Evolutionary conservation across 176 grass and related monocot genomes (phyloP), one percentile per base, ranked within the genome.

Genomic region (Aegilops bicornis): DNA sequence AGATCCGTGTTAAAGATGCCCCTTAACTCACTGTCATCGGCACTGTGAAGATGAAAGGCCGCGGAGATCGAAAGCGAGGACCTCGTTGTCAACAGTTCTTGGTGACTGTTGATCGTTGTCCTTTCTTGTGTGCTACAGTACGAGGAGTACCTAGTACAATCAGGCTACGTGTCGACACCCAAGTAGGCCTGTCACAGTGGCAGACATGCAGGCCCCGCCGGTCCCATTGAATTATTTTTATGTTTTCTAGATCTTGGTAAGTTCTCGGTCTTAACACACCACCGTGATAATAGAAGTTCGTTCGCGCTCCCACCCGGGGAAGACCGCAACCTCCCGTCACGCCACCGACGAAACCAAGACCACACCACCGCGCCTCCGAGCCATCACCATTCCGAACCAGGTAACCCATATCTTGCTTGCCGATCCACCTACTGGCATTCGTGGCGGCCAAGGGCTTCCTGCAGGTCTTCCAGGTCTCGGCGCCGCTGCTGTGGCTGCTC

Each of bases 391-490:
- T 20, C 20, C 20, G 22, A 45, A 45, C 1, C 43, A 43, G 40
- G 40, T 43, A 43, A 43, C 9, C 40, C 40, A 4, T 45, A 3
- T 13, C 43, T 12, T 45, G 43, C 43, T 45, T 22, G 32, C 20
- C 20, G 33, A 17, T 88, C 15, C 86, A 60, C 80, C 72, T 88
- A 50, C 33, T 88, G 17, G 80, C 64, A 64, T 27, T 88, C 73
- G 87, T 31, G 52, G 52, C 52, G 52, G 52, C 52, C 17, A 56
- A 56, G 16, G 52, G 52, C 33, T 19, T 88, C 8, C 15, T 88
- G 73, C 80, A 78, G 73, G 47, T 78, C 63, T 88, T 83, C 80
- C 25, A 83, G 35, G 24, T 83, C 19, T 78, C 80, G 72, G 86
- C 79, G 62, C 86, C 86, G 69, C 37, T 74, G 70, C 82, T 84